Percentiles rank a stretch among this genome's conserved stretches.
Conservation (phyloP, 306 rosid genomes). For the Lablab purpureus region DNA sequence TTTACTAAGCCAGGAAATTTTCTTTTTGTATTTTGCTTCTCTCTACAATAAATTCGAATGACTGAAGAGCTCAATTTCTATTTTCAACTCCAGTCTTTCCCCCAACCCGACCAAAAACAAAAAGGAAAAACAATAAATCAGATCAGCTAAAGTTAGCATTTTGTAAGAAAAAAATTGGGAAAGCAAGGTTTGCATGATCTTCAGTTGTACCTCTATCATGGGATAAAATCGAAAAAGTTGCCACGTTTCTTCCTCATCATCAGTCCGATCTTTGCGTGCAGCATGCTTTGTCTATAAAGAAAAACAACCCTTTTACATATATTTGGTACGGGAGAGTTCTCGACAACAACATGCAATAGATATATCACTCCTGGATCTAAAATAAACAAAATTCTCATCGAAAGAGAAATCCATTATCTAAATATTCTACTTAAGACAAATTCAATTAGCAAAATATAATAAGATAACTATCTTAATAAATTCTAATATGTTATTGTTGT, state of each 20-base stretch:
- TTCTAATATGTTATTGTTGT: too few relatives aligned
- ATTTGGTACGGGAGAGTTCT: background rate
- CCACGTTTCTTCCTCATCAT: slow-evolving; percentile 91
- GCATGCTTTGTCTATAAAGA: slow-evolving; percentile 70
- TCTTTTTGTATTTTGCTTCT: background rate
- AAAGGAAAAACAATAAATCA: background rate
- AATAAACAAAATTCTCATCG: background rate
- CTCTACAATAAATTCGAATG: background rate
- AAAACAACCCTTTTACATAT: slow-evolving; percentile 30
- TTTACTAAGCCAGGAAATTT: slow-evolving; percentile 11
- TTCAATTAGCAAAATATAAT: too few relatives aligned
- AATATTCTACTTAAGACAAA: background rate
- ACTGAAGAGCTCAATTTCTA: background rate
- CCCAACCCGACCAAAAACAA: background rate
- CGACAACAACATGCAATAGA: background rate
- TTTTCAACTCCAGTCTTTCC: background rate
- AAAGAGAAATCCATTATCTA: background rate
- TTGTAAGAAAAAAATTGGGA: background rate
- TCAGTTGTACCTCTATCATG: slow-evolving; percentile 74
- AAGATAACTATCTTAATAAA: too few relatives aligned
- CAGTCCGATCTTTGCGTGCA: slow-evolving; percentile 79
- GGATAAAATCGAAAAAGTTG: slow-evolving; percentile 89
- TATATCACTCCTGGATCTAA: slow-evolving; percentile 2
- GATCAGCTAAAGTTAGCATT: background rate
- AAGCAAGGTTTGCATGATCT: slow-evolving; percentile 25